Conservation (phyloP, 768 basidiomycete species). For the Boletus eberwhitei region DNA sequence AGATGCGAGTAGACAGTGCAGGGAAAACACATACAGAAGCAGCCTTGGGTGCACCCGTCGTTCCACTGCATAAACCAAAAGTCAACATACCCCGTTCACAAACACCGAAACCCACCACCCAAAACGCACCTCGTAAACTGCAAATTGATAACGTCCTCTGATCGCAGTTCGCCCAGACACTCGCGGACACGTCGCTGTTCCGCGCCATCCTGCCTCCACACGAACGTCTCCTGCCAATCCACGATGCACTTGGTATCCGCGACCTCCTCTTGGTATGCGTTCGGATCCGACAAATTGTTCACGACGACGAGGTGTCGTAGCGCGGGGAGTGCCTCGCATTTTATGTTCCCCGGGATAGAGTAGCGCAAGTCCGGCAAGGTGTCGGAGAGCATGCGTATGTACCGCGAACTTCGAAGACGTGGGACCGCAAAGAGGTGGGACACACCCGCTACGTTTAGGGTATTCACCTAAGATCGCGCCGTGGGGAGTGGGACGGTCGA, state of each 20-base stretch:
- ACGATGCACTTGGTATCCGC: constrained; percentile 47
- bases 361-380: constrained; percentile 54
- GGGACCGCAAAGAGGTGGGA: constrained; percentile 74
- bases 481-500: neutral
- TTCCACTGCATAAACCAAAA: constrained; percentile 48
- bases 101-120: neutral
- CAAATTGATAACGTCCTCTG: constrained; percentile 75
- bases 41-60: constrained; percentile 79
- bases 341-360: constrained; percentile 52
- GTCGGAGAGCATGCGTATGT: constrained; percentile 56
- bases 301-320: constrained; percentile 65
- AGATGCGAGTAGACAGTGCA: neutral
- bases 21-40: constrained; percentile 56
- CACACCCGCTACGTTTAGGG: constrained; percentile 61
- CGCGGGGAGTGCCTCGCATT: constrained; percentile 55
- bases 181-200: constrained; percentile 45
- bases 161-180: constrained; percentile 39
- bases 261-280: constrained; percentile 38
- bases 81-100: neutral
- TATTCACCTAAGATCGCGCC: constrained; percentile 44
- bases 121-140: constrained; percentile 75
- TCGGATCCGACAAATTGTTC: constrained; percentile 49
- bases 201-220: constrained; percentile 57
- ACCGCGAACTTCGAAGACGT: constrained; percentile 59
- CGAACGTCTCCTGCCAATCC: constrained; percentile 69